phyloP scores from a whole-genome alignment of 2,329 filamentous ascomycete species.

The Endothia cerciana region DNA sequence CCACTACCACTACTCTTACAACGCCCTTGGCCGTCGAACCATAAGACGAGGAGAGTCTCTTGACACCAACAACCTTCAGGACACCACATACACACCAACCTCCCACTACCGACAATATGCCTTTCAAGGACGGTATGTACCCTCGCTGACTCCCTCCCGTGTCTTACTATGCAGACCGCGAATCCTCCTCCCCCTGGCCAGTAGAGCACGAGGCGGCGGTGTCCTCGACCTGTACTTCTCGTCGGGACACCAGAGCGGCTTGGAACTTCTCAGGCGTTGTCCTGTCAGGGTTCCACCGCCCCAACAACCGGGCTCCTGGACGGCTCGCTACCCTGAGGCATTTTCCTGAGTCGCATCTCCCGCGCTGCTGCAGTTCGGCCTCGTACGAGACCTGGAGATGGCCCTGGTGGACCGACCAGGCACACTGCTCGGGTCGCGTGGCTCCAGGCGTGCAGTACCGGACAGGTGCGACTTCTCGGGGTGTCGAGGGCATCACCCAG shows the following conservation, averaged over 20 bases:
- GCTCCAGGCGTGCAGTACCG: neutral
- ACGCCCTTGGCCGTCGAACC: neutral
- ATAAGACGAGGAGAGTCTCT: conserved; percentile 19
- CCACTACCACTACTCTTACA: conserved; percentile 2
- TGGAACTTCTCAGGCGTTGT: conserved; percentile 25
- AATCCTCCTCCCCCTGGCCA: conserved; percentile 29
- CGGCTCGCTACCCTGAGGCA: conserved; percentile 38
- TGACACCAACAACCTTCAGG: neutral
- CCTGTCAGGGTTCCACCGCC: conserved; percentile 29
- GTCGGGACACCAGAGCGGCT: neutral
- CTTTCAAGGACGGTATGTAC: conserved; percentile 44
- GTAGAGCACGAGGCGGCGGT: conserved; percentile 28
- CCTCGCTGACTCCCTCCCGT: neutral
- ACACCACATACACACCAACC: conserved; percentile 18
- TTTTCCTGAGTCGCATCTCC: conserved; percentile 36
- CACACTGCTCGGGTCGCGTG: neutral
- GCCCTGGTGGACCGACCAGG: neutral
- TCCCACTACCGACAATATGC: conserved; percentile 40
- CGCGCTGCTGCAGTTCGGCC: conserved; percentile 21
- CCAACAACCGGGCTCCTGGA: neutral
- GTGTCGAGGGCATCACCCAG: neutral
- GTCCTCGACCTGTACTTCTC: neutral
- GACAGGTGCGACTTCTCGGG: neutral
- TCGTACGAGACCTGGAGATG: neutral
- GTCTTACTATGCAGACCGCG: conserved; percentile 2